Base-by-base conservation (phyloP, 2,329 filamentous ascomycete genomes). In the Xylariaceae sp. region DNA sequence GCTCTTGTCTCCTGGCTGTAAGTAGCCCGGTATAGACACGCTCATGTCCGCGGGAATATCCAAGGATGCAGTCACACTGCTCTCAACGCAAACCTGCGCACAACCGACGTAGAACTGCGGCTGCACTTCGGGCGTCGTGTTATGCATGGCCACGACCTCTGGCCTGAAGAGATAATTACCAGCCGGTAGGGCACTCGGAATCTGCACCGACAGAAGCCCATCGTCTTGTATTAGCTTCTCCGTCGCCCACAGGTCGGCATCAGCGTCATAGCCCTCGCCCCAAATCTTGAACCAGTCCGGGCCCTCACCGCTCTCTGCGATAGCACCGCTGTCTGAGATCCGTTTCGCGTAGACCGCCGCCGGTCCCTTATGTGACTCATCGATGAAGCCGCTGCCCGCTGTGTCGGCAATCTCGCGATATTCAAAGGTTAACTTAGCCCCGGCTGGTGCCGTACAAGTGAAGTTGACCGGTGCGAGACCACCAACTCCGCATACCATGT, bases 91-190 rank as follows among this genome's bases (percentile, higher is more conserved):
- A 17, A 45, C 31, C 16, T 44, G 36, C 9, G 36, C 41, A 19
- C 38, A 43, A 19, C 48, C 36, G 43, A 59, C 55, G 39, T 68
- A 67, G 30, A 73, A 57, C 48, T 73, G 69, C 7, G 68, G 68
- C 2, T 56, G 60, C 11, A 26, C 22, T 28, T 61, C 60, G 22
- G 59, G 64, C 4, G 55, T 49, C 19, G 65, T 67, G 9, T 56
- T 62, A 61, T 80, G 76, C 3, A 80, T 66, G 17, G 74, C 76
- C 40, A 80, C 72, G 54, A 79, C 69, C 59, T 81, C 76, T 44
- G 76, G 72, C 30, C 76, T 70, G 19, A 79, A 64, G 31, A 80
- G 69, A 52, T 79, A 81, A 49, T 76, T 68, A 29, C 77, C 77
- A 9, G 69, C 55, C 8, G 65, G 67, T 24, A 80, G 65, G 42